A percentile compares a stretch with the other conserved stretches of the same genome.
Conservation (phyloP, 1,284 basidiomycete genomes). For the Cryptococcus floricola region DNA sequence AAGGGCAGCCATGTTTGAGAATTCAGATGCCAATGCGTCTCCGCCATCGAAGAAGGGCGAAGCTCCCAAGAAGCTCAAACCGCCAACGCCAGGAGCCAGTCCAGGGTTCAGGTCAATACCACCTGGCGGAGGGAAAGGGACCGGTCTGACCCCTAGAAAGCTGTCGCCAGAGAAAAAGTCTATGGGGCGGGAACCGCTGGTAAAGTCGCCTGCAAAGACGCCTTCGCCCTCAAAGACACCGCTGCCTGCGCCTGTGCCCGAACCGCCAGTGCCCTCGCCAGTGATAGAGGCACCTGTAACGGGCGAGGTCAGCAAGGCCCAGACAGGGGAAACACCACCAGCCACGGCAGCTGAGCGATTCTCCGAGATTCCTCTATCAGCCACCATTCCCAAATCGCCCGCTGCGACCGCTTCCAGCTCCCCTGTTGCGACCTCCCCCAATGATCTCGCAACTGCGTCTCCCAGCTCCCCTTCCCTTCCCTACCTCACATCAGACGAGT, state of each 20-base stretch:
- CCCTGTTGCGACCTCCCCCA: constrained; percentile 2
- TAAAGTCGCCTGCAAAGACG: neutral
- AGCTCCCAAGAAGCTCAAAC: too few species aligned
- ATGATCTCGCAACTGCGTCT: neutral
- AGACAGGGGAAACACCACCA: neutral
- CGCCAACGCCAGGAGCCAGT: constrained; percentile 1
- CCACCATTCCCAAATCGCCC: neutral
- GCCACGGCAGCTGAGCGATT: constrained; percentile 5
- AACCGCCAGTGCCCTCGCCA: neutral
- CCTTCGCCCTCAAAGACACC: too few species aligned
- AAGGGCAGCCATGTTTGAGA: constrained; percentile 29
- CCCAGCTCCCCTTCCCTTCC: neutral
- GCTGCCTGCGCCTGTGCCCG: neutral
- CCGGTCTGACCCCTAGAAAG: constrained; percentile 1
- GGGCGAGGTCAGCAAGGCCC: too few species aligned
- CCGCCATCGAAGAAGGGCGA: too few species aligned
- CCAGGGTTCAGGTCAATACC: constrained; percentile 20
- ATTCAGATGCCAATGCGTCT: neutral
- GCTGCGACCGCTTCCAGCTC: neutral
- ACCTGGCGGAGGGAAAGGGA: constrained; percentile 1
- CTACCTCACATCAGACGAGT: neutral
- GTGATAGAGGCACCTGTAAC: too few species aligned
- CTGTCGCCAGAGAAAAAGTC: constrained; percentile 5
- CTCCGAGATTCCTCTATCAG: constrained; percentile 18
- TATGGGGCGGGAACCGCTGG: neutral